Evolutionary conservation across 768 basidiomycete species (phyloP).

Genomic region (Hericium rajendrae): DNA sequence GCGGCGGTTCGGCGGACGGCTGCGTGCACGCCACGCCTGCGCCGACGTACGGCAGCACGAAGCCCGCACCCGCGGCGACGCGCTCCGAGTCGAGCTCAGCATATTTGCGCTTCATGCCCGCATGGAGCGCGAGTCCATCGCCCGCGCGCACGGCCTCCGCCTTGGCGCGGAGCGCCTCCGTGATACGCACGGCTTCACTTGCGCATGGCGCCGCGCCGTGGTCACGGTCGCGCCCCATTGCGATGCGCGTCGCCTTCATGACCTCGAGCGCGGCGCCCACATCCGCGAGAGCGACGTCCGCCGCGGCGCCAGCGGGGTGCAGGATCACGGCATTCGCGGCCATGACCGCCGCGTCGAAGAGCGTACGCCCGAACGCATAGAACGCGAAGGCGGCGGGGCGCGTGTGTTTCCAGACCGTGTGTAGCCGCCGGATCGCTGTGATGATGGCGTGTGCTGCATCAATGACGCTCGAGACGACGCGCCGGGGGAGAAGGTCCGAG

Average conservation of each 20-base stretch:
- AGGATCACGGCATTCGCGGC: constrained; percentile 55
- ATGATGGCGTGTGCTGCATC: constrained; percentile 61
- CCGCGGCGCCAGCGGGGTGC: constrained; percentile 39
- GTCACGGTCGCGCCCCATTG: constrained; percentile 18
- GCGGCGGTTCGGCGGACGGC: no score
- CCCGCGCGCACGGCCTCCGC: no score
- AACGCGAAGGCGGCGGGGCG: constrained; percentile 42
- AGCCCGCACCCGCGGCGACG: no score
- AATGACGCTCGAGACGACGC: constrained; percentile 47
- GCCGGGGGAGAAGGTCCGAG: constrained; percentile 30
- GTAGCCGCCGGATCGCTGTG: constrained; percentile 36
- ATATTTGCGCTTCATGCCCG: no score
- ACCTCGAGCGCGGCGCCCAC: constrained; percentile 35
- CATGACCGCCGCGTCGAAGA: constrained; percentile 59
- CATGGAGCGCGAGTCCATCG: no score
- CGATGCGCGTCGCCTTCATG: constrained; percentile 17
- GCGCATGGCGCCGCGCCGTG: constrained; percentile 25
- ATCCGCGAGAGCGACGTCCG: constrained; percentile 37
- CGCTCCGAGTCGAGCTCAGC: no score
- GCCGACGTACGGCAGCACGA: no score
- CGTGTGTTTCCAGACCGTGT: constrained; percentile 30
- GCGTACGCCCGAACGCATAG: constrained; percentile 48
- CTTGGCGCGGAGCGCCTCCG: constrained; percentile 5
- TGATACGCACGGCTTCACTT: constrained; percentile 18
- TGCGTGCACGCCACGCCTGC: no score